Conservation (phyloP, 208 protist genomes). For the Trypanosoma scelopori region DNA sequence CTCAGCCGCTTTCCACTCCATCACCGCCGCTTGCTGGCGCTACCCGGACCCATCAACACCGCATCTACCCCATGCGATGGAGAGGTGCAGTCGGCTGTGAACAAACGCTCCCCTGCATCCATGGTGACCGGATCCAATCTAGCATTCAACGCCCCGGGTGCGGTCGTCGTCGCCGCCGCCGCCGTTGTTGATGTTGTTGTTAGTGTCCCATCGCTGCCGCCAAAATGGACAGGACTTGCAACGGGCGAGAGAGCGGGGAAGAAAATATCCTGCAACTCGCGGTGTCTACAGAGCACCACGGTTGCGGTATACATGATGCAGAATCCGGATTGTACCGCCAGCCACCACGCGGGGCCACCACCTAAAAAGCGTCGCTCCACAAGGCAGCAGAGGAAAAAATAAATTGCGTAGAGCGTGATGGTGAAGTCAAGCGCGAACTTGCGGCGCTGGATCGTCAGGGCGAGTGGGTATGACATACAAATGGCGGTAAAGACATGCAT, state of each 20-base stretch:
- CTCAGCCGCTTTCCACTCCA: background rate
- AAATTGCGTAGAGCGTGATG: slow-evolving; percentile 67
- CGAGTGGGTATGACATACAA: slow-evolving; percentile 49
- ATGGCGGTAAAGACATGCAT: slow-evolving; percentile 62
- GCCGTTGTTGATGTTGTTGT: background rate
- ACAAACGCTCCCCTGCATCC: background rate
- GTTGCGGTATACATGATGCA: slow-evolving; percentile 44
- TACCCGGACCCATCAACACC: slow-evolving; percentile 26
- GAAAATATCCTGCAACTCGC: slow-evolving; percentile 74
- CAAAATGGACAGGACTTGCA: background rate
- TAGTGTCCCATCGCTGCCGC: background rate
- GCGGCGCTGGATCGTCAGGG: slow-evolving; percentile 65
- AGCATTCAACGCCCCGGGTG: background rate
- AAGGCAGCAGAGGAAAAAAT: slow-evolving; percentile 53
- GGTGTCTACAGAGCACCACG: slow-evolving; percentile 46
- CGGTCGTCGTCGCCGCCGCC: background rate
- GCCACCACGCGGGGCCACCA: slow-evolving; percentile 59
- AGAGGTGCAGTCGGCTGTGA: background rate
- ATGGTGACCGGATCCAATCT: background rate
- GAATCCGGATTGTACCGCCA: slow-evolving; percentile 27
- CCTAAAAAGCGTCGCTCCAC: slow-evolving; percentile 36
- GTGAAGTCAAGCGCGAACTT: slow-evolving; percentile 84
- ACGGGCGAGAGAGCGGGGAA: slow-evolving; percentile 7
- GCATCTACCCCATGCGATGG: slow-evolving; percentile 8
- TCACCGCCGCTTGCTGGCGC: slow-evolving; percentile 19